Conservation (phyloP, 305 asterid species). For the Fraxinus xanthoxyloides region DNA sequence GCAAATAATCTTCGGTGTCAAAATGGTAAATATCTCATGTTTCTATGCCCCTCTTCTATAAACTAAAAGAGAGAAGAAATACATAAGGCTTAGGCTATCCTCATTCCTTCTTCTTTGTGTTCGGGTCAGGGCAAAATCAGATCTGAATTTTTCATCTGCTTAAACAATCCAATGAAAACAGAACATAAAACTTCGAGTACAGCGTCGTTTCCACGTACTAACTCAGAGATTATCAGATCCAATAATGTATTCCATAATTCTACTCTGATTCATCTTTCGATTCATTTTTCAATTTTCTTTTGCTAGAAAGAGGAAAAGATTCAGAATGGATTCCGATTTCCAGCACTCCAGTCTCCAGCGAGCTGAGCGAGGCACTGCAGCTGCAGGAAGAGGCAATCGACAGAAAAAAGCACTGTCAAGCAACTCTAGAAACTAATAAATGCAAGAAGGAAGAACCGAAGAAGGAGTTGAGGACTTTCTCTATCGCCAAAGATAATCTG, state of each 20-base stretch:
- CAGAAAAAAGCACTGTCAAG: too few relatives aligned
- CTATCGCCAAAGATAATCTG: too few relatives aligned
- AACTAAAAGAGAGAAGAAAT: neutral
- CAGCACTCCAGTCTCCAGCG: too few relatives aligned
- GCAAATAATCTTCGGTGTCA: neutral
- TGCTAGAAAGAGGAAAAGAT: neutral
- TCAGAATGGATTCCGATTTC: slow-evolving; percentile 69
- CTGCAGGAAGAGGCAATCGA: too few relatives aligned
- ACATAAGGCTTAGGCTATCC: neutral
- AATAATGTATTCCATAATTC: slow-evolving; percentile 18
- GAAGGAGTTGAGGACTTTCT: too few relatives aligned
- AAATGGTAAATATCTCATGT: slow-evolving; percentile 18
- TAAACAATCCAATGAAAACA: neutral
- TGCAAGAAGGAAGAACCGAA: too few relatives aligned
- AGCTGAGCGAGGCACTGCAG: too few relatives aligned
- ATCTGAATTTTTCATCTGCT: slow-evolving; percentile 32
- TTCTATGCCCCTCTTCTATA: slow-evolving; percentile 25
- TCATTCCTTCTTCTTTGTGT: slow-evolving; percentile 16
- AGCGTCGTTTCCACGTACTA: slow-evolving; percentile 30
- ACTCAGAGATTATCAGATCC: slow-evolving; percentile 22
- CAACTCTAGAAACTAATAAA: too few relatives aligned
- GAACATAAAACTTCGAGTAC: slow-evolving; percentile 5
- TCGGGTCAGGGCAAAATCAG: slow-evolving; percentile 33
- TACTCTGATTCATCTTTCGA: neutral
- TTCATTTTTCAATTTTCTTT: neutral